phyloP scores from a whole-genome alignment of 257 asterid genomes.

The Lycium barbarum region DNA sequence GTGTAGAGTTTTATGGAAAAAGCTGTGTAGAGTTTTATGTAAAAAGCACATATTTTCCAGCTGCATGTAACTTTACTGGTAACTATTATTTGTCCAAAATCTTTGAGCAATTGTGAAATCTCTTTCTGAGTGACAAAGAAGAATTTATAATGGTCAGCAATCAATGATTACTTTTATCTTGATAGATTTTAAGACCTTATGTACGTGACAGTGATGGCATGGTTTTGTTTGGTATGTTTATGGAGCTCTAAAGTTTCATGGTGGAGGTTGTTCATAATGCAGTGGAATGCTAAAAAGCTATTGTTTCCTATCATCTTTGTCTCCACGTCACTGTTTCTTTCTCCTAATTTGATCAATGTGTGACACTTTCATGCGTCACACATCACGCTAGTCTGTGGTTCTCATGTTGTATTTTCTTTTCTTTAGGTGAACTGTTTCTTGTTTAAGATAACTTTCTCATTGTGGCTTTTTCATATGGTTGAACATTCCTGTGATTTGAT shows the following conservation, averaged over 20 bases:
- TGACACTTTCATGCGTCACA: neutral
- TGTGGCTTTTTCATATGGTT: constrained; percentile 7
- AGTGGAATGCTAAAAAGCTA: constrained; percentile 1
- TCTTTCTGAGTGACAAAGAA: neutral
- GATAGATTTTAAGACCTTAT: neutral
- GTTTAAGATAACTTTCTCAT: constrained; percentile 3
- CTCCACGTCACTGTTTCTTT: neutral
- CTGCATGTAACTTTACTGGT: constrained; percentile 7
- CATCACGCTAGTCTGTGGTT: constrained; percentile 13
- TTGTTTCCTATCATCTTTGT: neutral
- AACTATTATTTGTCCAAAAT: neutral
- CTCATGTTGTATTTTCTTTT: neutral
- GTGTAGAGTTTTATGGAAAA: neutral
- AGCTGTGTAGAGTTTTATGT: neutral
- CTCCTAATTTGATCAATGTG: neutral
- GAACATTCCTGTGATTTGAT: constrained; percentile 2
- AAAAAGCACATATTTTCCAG: neutral
- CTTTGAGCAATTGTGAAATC: neutral
- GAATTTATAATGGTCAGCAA: neutral
- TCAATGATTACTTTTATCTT: neutral
- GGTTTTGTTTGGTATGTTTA: constrained; percentile 4
- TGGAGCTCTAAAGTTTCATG: neutral
- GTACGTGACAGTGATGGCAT: neutral
- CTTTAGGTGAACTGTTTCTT: neutral
- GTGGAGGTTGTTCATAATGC: neutral